These are phyloP conservation scores for Pilaira anomala DNA, from an alignment of 192 early-diverging fungal genomes.

Conservation along the genomic window DNA sequence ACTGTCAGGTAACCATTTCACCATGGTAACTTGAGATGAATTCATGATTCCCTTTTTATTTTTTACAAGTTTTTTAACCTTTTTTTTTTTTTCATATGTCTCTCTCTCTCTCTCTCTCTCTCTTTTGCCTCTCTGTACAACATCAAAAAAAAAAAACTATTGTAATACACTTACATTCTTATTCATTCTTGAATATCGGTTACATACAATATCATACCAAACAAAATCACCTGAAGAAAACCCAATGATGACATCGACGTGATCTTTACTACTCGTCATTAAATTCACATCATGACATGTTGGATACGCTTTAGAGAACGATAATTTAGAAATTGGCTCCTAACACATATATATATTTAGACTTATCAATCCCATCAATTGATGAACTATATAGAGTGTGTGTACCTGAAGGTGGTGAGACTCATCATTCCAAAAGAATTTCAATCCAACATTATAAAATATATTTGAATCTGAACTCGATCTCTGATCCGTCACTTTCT, in stretches of 20 bases:
- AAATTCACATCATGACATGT: slow-evolving; percentile 86
- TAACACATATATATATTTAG: slow-evolving; percentile 23
- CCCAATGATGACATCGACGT: slow-evolving; percentile 85
- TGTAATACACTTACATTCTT: slow-evolving; percentile 56
- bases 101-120: no score
- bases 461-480: no score
- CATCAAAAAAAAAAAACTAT: no score
- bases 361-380: no score
- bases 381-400: no score
- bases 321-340: slow-evolving; percentile 76
- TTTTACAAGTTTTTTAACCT: no score
- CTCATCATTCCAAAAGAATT: no score
- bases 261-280: slow-evolving; percentile 61
- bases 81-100: no score
- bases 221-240: slow-evolving; percentile 76
- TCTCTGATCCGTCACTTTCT: no score
- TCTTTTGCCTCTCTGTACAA: no score
- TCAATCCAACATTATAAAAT: no score
- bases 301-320: slow-evolving; percentile 72
- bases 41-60: slow-evolving; percentile 58
- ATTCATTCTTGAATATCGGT: slow-evolving; percentile 83
- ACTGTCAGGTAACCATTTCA: slow-evolving; percentile 89
- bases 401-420: no score
- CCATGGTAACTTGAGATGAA: slow-evolving; percentile 64
- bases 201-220: slow-evolving; percentile 83